Conservation (phyloP, 2,329 filamentous ascomycete species). For the Torrubiellomyces zombiae region DNA sequence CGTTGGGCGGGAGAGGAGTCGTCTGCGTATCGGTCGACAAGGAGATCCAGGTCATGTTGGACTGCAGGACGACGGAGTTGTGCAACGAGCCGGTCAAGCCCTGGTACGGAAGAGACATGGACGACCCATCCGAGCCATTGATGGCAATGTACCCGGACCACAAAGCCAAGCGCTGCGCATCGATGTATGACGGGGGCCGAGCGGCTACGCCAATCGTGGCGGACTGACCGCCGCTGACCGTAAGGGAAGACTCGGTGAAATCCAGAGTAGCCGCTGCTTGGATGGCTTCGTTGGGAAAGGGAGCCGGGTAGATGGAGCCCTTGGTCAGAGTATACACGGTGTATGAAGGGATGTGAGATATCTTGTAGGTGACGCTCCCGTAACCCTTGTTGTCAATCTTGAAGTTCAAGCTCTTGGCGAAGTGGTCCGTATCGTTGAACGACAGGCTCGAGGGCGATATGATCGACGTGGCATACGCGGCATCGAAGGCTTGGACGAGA, state of each 20-base stretch:
- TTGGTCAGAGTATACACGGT: conserved; percentile 33
- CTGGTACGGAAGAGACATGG: conserved; percentile 23
- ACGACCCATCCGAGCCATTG: conserved; percentile 20
- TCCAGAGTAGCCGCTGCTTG: conserved; percentile 19
- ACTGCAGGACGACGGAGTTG: conserved; percentile 9
- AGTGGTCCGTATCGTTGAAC: conserved; percentile 48
- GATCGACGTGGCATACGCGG: conserved; percentile 34
- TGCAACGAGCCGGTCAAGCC: conserved; percentile 21
- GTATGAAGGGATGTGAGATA: conserved; percentile 31
- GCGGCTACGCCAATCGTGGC: conserved; percentile 4
- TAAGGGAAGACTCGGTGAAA: conserved; percentile 3
- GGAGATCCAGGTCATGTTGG: conserved; percentile 12
- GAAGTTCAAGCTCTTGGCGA: conserved; percentile 31
- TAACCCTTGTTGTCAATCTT: conserved; percentile 36
- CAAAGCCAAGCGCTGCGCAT: conserved; percentile 4
- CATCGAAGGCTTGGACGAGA: conserved; percentile 41
- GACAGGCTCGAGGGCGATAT: conserved; percentile 39
- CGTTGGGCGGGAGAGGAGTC: conserved; percentile 14
- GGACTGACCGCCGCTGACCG: conserved; percentile 2
- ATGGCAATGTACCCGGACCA: conserved; percentile 6
- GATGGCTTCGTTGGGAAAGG: conserved; percentile 28
- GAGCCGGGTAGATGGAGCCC: conserved; percentile 16
- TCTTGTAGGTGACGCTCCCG: conserved; percentile 30
- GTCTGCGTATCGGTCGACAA: conserved; percentile 16
- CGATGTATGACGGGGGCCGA: conserved; percentile 1